Evolutionary conservation across 208 protist species (phyloP), one percentile per base, ranked within the genome.

Genomic region (Endotrypanum monterogeii): DNA sequence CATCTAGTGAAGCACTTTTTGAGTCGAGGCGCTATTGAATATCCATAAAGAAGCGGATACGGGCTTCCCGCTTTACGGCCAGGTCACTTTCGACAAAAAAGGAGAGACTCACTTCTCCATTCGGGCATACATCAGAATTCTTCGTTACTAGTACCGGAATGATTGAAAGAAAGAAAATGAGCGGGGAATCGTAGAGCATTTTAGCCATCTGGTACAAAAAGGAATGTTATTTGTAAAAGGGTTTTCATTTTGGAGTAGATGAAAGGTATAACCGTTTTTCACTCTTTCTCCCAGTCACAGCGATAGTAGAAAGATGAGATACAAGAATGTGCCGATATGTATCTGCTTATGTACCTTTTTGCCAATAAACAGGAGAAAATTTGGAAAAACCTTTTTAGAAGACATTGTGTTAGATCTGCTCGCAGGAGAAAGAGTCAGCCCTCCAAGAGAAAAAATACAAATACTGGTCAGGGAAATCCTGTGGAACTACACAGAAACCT

Each of bases 61-160:
- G 92, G 3, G 51, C 32, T 7, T 61, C 54, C n/a, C 87, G 69
- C 61, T 83, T 79, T 20, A 67, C 70, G n/a, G 74, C 54, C n/a
- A 94, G 44, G 57, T 68, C 71, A 32, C 78, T 89, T 35, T 81
- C 84, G 6, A 87, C 85, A 3, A 51, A 32, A 1, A 74, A 69
- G 18, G 87, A 63, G 3, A 89, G 62, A 23, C 80, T 50, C 2
- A 84, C 76, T 6, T 80, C 85, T 1, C 83, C 55, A 25, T 90
- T 85, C 3, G 70, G 61, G 65, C 89, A 85, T 3, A 75, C 65
- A 23, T 57, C 65, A 1, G 68, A 70, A 46, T 75, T 80, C 11
- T 61, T 52, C 4, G 76, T 80, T 28, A 73, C 70, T 0, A 69
- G 62, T 11, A 80, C 44, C 5, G 76, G 63, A 41, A 80, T 80